Percentiles rank a stretch among this genome's conserved stretches.
These are phyloP conservation scores for Ascochyta pisi DNA, from an alignment of 2,329 filamentous ascomycete species.

Conservation along the genomic window DNA sequence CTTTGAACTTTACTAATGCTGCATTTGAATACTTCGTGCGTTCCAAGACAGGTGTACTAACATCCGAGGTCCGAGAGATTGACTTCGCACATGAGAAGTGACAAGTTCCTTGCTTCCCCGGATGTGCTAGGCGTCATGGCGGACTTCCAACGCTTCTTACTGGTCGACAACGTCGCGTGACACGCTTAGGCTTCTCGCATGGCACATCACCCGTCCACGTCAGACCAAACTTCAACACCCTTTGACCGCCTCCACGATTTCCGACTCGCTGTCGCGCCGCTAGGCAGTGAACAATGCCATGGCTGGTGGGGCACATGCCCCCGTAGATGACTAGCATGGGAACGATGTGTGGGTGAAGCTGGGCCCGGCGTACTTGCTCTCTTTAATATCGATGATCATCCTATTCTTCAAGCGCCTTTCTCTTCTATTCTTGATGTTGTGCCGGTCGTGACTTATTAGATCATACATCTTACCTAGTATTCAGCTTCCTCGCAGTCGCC, in stretches of 20 bases:
- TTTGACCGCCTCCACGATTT: constrained; percentile 13
- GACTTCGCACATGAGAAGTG: neutral
- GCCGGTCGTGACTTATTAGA: neutral
- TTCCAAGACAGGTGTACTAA: neutral
- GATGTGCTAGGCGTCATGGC: constrained; percentile 15
- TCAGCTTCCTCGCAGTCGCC: neutral
- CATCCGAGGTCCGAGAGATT: constrained; percentile 2
- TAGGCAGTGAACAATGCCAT: constrained; percentile 13
- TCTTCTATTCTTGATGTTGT: neutral
- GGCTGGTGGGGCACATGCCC: constrained; percentile 16
- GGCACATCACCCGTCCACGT: constrained; percentile 19
- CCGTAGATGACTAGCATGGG: constrained; percentile 8
- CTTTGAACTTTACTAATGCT: no score
- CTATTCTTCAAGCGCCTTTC: neutral
- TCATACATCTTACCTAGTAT: neutral
- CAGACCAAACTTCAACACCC: constrained; percentile 11
- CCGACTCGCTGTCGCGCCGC: constrained; percentile 14
- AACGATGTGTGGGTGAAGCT: constrained; percentile 7
- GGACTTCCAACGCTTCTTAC: constrained; percentile 14
- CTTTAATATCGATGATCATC: constrained; percentile 1
- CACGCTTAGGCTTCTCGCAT: constrained; percentile 1
- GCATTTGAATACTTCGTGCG: no score
- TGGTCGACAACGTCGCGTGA: constrained; percentile 15
- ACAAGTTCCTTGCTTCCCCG: constrained; percentile 11
- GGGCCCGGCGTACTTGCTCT: constrained; percentile 14